Evolutionary conservation across 2,329 filamentous ascomycete species (phyloP), one percentile per base, ranked within the genome.

Genomic region (Xylariales sp.): DNA sequence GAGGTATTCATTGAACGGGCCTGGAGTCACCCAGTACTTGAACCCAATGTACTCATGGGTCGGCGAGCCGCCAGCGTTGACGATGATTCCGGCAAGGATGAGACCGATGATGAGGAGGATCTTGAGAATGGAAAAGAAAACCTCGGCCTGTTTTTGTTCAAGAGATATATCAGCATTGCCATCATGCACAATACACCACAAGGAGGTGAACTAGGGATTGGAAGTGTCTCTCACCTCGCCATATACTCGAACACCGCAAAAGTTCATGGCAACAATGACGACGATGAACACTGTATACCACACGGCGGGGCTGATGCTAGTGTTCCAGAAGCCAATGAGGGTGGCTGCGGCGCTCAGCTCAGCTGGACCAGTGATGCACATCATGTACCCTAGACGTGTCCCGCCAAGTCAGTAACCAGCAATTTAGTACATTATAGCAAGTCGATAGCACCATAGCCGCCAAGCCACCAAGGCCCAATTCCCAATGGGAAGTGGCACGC

Each of bases 21-120:
- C 40, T 3, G 40, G 34, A 6, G 15, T 28, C 13, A 27, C 16
- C 40, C 40, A 41, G 29, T 38, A 41, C 15, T n/a, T 21, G 35
- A 41, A 41, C 3, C 40, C 40, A 4, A 31, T 20, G 2, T n/a
- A 23, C 5, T 39, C 40, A 4, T 32, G 20, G 12, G 25, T 35
- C 5, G 38, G 38, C 3, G 29, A 34, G 10, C 40, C 35, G 10
- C 40, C 40, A 29, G 30, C 25, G 6, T 27, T 20, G 12, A 41
- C 12, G 4, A 41, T 23, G 14, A 41, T n/a, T 13, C 30, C 16
- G 2, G 19, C 16, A 18, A 41, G n/a, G 29, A 41, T 41, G 29
- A 41, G 19, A n/a, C 28, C 33, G 10, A 41, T 14, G 18, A 41
- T 38, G 12, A 34, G 17, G 12, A 33, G 15, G 28, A 41, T 28